phyloP scores from a whole-genome alignment of 768 basidiomycete species.

The Candolleomyces eurysporus region DNA sequence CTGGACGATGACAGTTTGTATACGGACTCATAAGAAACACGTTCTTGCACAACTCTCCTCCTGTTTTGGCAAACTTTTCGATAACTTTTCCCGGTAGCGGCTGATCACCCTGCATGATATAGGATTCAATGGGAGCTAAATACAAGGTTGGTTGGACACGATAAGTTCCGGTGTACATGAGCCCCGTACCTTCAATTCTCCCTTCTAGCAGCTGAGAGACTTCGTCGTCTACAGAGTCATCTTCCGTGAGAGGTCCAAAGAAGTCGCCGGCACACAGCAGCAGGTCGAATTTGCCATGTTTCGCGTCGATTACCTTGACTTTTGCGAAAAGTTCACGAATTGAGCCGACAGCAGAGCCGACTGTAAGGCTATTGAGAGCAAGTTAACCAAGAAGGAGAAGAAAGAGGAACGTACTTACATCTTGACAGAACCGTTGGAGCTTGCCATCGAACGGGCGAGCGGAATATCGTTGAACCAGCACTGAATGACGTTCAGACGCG shows the following conservation, averaged over 20 bases:
- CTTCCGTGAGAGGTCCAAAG: constrained; percentile 52
- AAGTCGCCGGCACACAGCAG: constrained; percentile 84
- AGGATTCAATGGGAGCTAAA: constrained; percentile 83
- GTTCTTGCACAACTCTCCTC: constrained; percentile 78
- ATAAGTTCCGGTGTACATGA: constrained; percentile 7
- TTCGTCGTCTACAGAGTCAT: constrained; percentile 44
- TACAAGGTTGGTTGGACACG: constrained; percentile 12
- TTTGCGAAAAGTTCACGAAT: constrained; percentile 77
- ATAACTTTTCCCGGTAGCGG: constrained; percentile 72
- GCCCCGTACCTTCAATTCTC: constrained; percentile 54
- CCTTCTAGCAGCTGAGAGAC: constrained; percentile 64
- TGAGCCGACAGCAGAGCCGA: constrained; percentile 77
- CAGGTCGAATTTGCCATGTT: constrained; percentile 91
- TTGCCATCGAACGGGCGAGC: constrained; percentile 9
- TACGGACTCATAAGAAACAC: constrained; percentile 82
- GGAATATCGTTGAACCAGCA: background rate
- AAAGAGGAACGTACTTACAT: constrained; percentile 12
- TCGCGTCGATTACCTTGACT: constrained; percentile 80
- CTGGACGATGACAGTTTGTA: background rate
- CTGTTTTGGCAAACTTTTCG: constrained; percentile 70
- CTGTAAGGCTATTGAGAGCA: constrained; percentile 49
- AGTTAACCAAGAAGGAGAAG: background rate
- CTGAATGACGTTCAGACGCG: background rate
- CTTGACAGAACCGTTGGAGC: constrained; percentile 10
- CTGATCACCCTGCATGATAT: constrained; percentile 86